Conservation (phyloP, 2,329 filamentous ascomycete genomes). For the Triangularia setosa region DNA sequence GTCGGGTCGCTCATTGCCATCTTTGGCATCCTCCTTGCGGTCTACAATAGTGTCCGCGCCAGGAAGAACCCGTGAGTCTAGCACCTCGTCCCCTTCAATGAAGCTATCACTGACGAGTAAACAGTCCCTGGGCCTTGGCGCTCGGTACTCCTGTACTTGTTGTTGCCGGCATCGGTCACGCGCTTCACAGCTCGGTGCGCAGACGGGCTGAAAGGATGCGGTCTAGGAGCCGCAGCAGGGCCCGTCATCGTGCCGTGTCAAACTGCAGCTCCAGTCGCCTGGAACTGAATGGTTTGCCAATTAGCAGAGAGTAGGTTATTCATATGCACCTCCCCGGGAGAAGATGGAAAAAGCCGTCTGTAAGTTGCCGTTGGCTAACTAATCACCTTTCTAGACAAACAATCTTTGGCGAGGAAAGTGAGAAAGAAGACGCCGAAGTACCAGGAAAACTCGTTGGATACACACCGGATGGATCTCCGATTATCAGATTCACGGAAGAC, state of each 20-base stretch:
- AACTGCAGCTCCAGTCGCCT: slow-evolving; percentile 13
- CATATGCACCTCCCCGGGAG: not conserved
- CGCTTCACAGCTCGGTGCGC: slow-evolving; percentile 40
- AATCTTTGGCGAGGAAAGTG: slow-evolving; percentile 30
- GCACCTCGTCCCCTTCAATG: not conserved
- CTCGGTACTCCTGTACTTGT: slow-evolving; percentile 58
- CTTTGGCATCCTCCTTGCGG: slow-evolving; percentile 51
- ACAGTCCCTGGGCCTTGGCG: slow-evolving; percentile 54
- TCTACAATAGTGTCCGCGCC: slow-evolving; percentile 47
- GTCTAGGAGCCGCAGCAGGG: slow-evolving; percentile 17
- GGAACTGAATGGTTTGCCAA: slow-evolving; percentile 23
- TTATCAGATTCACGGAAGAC: slow-evolving; percentile 41
- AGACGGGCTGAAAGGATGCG: slow-evolving; percentile 33
- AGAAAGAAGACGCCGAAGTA: slow-evolving; percentile 31
- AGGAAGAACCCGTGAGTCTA: slow-evolving; percentile 47
- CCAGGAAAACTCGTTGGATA: slow-evolving; percentile 40
- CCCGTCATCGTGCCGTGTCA: slow-evolving; percentile 10
- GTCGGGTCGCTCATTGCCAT: slow-evolving; percentile 57
- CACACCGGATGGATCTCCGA: slow-evolving; percentile 43
- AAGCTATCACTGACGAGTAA: not conserved
- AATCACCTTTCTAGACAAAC: slow-evolving; percentile 16
- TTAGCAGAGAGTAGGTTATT: slow-evolving; percentile 43
- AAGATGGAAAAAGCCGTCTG: not conserved
- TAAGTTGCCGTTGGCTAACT: slow-evolving; percentile 12
- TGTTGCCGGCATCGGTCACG: slow-evolving; percentile 50